These are phyloP conservation scores for Batrachochytrium dendrobatidis DNA, from an alignment of 371 early-diverging fungal species.

Conservation along the genomic window DNA sequence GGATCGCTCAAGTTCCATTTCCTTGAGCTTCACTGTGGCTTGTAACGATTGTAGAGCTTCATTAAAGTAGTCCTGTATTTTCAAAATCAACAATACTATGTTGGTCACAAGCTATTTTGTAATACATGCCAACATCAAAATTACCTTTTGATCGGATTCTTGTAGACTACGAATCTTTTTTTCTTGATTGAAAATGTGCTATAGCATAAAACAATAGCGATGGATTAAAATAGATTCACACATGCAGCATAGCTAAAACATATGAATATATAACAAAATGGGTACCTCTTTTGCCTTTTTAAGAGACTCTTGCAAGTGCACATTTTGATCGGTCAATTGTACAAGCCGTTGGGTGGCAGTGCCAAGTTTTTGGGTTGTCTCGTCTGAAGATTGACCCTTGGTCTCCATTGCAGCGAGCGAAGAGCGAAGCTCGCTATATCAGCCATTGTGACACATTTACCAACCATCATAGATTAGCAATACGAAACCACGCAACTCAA, in stretches of 20 bases:
- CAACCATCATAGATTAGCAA: conserved; percentile 1
- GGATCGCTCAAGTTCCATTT: conserved; percentile 59
- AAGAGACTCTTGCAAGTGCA: conserved; percentile 49
- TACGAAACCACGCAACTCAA: neutral
- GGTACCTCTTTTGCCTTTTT: conserved; percentile 69
- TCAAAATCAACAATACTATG: neutral
- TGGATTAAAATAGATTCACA: too few species aligned
- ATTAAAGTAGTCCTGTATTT: conserved; percentile 23
- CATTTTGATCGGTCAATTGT: conserved; percentile 54
- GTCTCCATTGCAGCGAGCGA: conserved; percentile 58
- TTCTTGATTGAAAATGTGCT: conserved; percentile 50
- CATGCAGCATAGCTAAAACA: neutral
- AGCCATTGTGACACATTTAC: neutral
- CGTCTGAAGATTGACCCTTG: conserved; percentile 49
- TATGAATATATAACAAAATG: neutral
- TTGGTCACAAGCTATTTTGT: neutral
- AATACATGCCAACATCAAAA: neutral
- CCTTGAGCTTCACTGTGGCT: conserved; percentile 49
- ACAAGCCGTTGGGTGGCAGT: conserved; percentile 48
- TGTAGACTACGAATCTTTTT: conserved; percentile 37
- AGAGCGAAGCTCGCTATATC: conserved; percentile 53
- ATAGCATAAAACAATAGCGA: conserved; percentile 18
- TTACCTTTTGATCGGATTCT: conserved; percentile 18
- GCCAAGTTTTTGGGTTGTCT: conserved; percentile 52
- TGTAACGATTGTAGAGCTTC: conserved; percentile 70